phyloP scores from a whole-genome alignment of 2,329 filamentous ascomycete species.

The Orbilia oligospora region DNA sequence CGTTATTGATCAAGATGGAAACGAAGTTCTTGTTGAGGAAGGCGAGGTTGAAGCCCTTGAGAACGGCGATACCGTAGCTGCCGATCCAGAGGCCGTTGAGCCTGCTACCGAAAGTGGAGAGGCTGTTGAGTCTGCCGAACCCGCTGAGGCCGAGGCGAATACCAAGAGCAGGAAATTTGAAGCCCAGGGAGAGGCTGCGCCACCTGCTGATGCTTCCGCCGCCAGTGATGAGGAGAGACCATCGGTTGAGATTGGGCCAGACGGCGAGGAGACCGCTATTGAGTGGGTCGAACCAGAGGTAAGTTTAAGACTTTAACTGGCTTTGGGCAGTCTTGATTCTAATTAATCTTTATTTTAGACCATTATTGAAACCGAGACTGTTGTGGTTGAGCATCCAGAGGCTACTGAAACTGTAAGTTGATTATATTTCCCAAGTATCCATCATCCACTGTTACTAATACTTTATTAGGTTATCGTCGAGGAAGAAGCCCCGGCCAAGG shows the following conservation, averaged over 20 bases:
- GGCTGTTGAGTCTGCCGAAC: conserved; percentile 12
- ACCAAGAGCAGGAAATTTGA: conserved; percentile 55
- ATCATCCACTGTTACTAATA: conserved; percentile 20
- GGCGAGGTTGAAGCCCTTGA: conserved; percentile 48
- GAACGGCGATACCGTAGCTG: conserved; percentile 9
- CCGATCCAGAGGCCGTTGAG: conserved; percentile 57
- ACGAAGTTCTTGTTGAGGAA: conserved; percentile 74
- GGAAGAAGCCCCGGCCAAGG: background rate
- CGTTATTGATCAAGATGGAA: conserved; percentile 82
- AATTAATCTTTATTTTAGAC: conserved; percentile 5
- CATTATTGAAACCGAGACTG: conserved; percentile 30
- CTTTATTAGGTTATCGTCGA: conserved; percentile 25
- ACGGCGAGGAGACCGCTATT: conserved; percentile 28
- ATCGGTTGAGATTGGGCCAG: conserved; percentile 16
- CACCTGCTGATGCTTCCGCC: conserved; percentile 39
- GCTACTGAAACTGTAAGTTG: conserved; percentile 45
- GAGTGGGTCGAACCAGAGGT: conserved; percentile 38
- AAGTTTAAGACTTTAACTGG: conserved; percentile 5
- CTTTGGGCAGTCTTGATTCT: background rate
- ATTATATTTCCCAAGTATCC: background rate
- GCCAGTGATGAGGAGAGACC: conserved; percentile 24
- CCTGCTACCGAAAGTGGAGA: conserved; percentile 39
- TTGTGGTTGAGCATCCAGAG: conserved; percentile 25
- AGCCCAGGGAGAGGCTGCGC: conserved; percentile 39
- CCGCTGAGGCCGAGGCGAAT: conserved; percentile 42